A percentile compares a stretch with the other conserved stretches of the same genome.
phyloP scores from a whole-genome alignment of 331 rosid genomes.

The Pyracantha coccinea region DNA sequence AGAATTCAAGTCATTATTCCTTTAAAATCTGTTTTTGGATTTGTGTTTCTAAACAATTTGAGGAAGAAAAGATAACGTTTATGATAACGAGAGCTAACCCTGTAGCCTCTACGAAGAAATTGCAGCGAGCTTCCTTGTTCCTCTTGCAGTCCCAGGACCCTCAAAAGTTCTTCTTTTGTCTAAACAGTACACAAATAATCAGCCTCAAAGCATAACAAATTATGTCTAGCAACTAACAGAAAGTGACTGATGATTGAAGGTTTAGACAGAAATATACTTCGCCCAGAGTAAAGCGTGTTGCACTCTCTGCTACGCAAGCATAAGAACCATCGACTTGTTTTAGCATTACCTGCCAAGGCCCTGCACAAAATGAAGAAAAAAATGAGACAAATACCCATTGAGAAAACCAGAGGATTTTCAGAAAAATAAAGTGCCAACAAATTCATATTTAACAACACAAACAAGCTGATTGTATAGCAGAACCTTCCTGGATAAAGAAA shows the following conservation, averaged over 20 bases:
- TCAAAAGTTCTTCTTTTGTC: conserved; percentile 84
- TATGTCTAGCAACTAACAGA: conserved; percentile 4
- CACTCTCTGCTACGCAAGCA: conserved; percentile 94
- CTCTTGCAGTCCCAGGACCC: conserved; percentile 93
- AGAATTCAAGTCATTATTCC: not conserved
- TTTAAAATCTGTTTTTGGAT: not conserved
- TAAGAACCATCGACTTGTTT: conserved; percentile 88
- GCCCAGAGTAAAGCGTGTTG: conserved; percentile 77
- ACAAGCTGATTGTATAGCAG: not conserved
- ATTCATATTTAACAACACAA: not conserved
- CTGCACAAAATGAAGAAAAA: conserved; percentile 33
- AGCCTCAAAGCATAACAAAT: conserved; percentile 15
- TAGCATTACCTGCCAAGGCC: conserved; percentile 99
- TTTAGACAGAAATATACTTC: conserved; percentile 46
- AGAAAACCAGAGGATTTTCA: not conserved
- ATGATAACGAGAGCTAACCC: conserved; percentile 32
- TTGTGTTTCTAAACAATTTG: not conserved
- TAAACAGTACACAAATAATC: conserved; percentile 28
- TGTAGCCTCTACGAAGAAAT: conserved; percentile 98
- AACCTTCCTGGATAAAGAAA: not conserved
- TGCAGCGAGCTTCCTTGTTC: conserved; percentile 89
- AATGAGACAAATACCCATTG: not conserved
- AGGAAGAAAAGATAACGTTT: conserved; percentile 3
- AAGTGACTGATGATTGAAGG: conserved; percentile 12
- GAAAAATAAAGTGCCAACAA: not conserved